Conservation (phyloP, 495 filamentous ascomycete genomes). For the Glutinoglossum americanum region DNA sequence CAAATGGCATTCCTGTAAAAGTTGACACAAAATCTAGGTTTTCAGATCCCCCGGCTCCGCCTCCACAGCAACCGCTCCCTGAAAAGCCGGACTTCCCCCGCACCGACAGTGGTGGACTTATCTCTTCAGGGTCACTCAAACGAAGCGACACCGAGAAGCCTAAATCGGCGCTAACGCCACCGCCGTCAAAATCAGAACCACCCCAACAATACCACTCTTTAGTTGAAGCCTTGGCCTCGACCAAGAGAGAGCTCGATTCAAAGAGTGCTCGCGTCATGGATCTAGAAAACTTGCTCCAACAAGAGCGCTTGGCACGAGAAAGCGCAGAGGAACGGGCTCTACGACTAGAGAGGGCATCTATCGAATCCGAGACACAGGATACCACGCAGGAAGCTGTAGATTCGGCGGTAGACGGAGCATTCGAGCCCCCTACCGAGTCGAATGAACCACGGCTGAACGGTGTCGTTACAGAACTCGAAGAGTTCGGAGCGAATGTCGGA, state of each 20-base stretch:
- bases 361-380: conserved; percentile 2
- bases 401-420: conserved; percentile 14
- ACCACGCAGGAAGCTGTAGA: conserved; percentile 10
- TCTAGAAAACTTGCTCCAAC: conserved; percentile 53
- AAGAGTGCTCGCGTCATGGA: conserved; percentile 60
- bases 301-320: conserved; percentile 64
- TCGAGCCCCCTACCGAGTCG: conserved; percentile 16
- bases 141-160: conserved; percentile 54
- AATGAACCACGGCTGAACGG: conserved; percentile 6
- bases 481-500: background rate
- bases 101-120: conserved; percentile 21
- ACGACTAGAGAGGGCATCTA: conserved; percentile 36
- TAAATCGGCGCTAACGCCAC: conserved; percentile 29
- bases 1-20: conserved; percentile 15
- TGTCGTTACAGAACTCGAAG: background rate
- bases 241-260: conserved; percentile 62
- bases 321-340: conserved; percentile 62
- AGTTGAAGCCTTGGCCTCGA: conserved; percentile 56
- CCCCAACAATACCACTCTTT: conserved; percentile 57
- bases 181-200: conserved; percentile 25
- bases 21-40: conserved; percentile 44
- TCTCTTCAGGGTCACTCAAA: conserved; percentile 36
- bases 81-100: conserved; percentile 62
- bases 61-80: conserved; percentile 74
- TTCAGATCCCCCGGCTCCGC: conserved; percentile 75